Base-by-base conservation (phyloP, 148 eudicot genomes). In the Camellia lanceoleosa region DNA sequence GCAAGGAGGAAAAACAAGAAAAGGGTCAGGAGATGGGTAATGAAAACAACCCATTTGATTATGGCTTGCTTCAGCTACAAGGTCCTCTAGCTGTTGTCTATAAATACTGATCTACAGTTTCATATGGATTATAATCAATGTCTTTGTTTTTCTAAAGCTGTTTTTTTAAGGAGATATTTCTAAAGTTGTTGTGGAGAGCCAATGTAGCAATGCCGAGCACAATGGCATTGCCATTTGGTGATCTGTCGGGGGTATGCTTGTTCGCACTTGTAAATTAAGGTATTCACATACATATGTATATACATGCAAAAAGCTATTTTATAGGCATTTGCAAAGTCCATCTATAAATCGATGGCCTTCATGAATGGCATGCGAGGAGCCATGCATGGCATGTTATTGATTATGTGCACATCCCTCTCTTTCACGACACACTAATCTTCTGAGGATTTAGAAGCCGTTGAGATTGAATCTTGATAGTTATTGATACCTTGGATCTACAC, bases 281-380 rank as follows among this genome's bases (percentile, higher is more conserved):
- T 30, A 30, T 30, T 3, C 23, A 18, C 1, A 1, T 1, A 1
- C 38, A 30, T 30, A 30, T 1, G 38, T 30, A 30, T 30, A 30
- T 30, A 30, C 38, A 30, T 30, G 38, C 38, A 30, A 30, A 30
- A 0, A 30, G 38, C 38, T 30, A 30, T 49, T 49, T 49, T 49
- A 49, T 4, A 49, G 52, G 52, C 7, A 49, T 49, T 4, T 62
- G 83, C 78, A 20, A 41, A 59, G 70, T 84, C 74, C 71, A 58
- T 42, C 83, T 41, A 0, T 11, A 11, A 3, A 67, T 62, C 8
- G 74, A 58, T 76, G 77, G 75, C 59, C 75, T 84, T 82, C 44
- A 76, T 42, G 68, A 47, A 84, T 87, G 85, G 87, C 89, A 51
- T 84, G 77, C 80, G n/a, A 79, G 89, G 87, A 80, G 81, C 80